These are phyloP conservation scores for Hortiboletus campestris DNA, from an alignment of 768 basidiomycete genomes.

Conservation along the genomic window DNA sequence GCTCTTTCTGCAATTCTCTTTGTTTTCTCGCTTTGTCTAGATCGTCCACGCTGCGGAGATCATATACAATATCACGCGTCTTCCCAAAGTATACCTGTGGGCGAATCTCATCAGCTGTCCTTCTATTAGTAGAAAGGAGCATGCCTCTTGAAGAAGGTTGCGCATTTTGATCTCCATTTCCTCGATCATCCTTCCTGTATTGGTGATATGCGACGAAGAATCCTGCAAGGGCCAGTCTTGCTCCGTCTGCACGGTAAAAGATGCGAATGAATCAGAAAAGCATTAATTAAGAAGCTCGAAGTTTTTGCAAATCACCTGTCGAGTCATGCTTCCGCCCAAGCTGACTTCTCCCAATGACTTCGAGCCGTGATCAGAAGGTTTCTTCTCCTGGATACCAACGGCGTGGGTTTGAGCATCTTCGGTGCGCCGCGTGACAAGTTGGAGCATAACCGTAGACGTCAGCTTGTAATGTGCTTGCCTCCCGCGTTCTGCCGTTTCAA, in stretches of 20 bases:
- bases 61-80: conserved; percentile 92
- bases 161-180: conserved; percentile 99
- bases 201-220: conserved; percentile 81
- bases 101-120: conserved; percentile 8
- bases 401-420: conserved; percentile 22
- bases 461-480: conserved; percentile 95
- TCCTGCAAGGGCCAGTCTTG: conserved; percentile 84
- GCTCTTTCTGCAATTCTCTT: conserved; percentile 85
- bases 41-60: conserved; percentile 85
- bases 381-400: conserved; percentile 32
- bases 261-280: conserved; percentile 9
- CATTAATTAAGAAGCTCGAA: conserved; percentile 4
- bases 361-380: conserved; percentile 42
- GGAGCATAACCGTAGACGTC: conserved; percentile 96
- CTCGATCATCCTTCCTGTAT: conserved; percentile 94
- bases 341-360: conserved; percentile 74
- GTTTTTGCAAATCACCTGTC: conserved; percentile 63
- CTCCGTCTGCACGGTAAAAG: conserved; percentile 57
- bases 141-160: conserved; percentile 84
- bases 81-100: conserved; percentile 90
- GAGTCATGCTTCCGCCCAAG: conserved; percentile 94
- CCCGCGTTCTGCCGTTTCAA: conserved; percentile 90
- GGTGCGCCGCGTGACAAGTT: conserved; percentile 61
- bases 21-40: conserved; percentile 78
- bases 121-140: conserved; percentile 11